phyloP scores from a whole-genome alignment of 2,329 filamentous ascomycete genomes.

The Sporothrix euskadiensis region DNA sequence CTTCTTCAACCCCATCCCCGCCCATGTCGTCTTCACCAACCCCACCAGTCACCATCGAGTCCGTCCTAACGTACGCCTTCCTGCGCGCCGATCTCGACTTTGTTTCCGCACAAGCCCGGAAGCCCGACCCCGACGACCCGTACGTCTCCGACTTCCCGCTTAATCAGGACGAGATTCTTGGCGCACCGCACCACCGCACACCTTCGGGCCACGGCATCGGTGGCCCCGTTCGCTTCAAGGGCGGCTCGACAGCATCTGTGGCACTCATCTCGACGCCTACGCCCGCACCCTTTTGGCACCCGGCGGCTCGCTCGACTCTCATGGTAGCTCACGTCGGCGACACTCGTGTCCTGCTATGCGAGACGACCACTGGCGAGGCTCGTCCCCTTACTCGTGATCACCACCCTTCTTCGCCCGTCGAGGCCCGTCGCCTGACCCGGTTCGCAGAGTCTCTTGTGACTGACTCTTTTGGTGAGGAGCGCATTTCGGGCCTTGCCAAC shows the following conservation, averaged over 20 bases:
- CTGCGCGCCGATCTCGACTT: constrained; percentile 94
- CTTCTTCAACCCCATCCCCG: neutral
- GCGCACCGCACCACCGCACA: constrained; percentile 54
- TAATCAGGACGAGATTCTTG: constrained; percentile 82
- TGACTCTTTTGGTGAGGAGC: constrained; percentile 96
- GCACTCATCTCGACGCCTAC: constrained; percentile 91
- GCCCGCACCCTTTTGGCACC: constrained; percentile 92
- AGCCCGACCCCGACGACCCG: constrained; percentile 71
- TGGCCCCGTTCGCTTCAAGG: constrained; percentile 77
- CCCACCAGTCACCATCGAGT: constrained; percentile 62
- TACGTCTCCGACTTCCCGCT: constrained; percentile 73
- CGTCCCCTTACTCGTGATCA: constrained; percentile 86
- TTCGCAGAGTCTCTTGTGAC: constrained; percentile 78
- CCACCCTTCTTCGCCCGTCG: constrained; percentile 82
- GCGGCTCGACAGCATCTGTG: constrained; percentile 88
- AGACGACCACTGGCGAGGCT: constrained; percentile 77
- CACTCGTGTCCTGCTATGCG: constrained; percentile 85
- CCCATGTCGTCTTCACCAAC: neutral
- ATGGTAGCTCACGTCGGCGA: constrained; percentile 91
- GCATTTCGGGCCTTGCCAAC: constrained; percentile 90
- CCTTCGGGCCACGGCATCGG: constrained; percentile 67
- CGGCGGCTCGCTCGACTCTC: constrained; percentile 77
- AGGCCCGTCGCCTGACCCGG: constrained; percentile 78
- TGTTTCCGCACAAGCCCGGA: constrained; percentile 81
- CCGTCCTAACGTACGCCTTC: constrained; percentile 87